Conservation (phyloP, 2,329 filamentous ascomycete species). For the Aspergillus puulaauensis region DNA sequence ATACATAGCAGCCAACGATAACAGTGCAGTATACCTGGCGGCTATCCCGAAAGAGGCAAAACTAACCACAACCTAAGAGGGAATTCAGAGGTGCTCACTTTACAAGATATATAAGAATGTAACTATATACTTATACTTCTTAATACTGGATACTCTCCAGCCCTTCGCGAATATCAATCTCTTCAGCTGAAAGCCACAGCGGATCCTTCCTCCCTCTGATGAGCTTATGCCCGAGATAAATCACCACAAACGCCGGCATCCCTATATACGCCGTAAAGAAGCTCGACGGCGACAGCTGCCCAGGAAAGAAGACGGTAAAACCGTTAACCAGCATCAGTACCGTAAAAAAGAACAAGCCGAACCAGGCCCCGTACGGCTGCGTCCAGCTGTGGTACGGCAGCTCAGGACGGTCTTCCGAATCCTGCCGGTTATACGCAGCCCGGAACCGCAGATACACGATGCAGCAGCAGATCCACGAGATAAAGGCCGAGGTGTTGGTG, state of each 20-base stretch:
- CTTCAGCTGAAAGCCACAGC: background rate
- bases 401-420: background rate
- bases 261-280: background rate
- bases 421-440: background rate
- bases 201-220: background rate
- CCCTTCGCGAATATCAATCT: background rate
- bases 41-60: no score
- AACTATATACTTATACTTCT: no score
- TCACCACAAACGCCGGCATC: background rate
- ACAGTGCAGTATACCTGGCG: no score
- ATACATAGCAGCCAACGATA: no score
- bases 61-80: no score
- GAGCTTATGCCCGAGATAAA: background rate
- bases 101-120: no score
- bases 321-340: background rate
- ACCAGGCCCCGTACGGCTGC: background rate
- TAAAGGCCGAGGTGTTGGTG: background rate
- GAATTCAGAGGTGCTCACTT: no score
- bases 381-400: background rate
- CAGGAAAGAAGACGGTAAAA: background rate
- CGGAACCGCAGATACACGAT: background rate
- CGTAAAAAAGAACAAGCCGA: background rate
- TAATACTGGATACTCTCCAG: background rate
- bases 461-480: background rate
- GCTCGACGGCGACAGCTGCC: background rate